Base-by-base conservation (phyloP, 768 basidiomycete genomes). In the Neoboletus subvelutipes region DNA sequence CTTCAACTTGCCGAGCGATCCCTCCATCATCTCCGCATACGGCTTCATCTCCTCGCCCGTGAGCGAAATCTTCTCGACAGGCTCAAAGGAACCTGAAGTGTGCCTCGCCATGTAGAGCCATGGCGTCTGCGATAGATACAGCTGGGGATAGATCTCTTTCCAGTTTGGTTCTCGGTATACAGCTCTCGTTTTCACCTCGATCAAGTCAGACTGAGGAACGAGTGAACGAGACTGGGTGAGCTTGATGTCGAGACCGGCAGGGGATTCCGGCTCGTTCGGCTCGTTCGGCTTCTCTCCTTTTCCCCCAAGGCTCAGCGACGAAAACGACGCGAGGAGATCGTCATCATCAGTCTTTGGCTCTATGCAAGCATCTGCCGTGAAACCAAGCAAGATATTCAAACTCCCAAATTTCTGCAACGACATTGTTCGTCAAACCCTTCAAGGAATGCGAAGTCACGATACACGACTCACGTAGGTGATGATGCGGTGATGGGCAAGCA, bases 51-150 rank as follows among this genome's bases (percentile, higher is more conserved):
- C 50, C 4, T 58, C 34, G 8, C 64, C 49, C 5, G 79, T 71
- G 43, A 78, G 77, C 41, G 75, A 69, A 18, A 71, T 55, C 67
- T 86, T 85, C 50, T 77, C 71, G 8, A 87, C 71, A 11, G 72
- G 67, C 4, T 66, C 62, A 68, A 90, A 90, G 1, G 40, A 70
- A 1, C 88, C 88, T 4, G 75, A 68, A 15, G 73, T 64, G 66
- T 90, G 88, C 41, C 80, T 71, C 0, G 80, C 88, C 52, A 88
- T 72, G 65, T 81, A 84, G 56, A 84, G 77, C 61, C 83, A 78
- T 2, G 78, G 72, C 0, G 86, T 90, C 65, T 86, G 84, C 7
- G 89, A 88, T 53, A 91, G 78, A 66, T 80, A 85, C 13, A 90
- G 71, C 65, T 90, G 88, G 0, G 84, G 81, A 67, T 83, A 88